Evolutionary conservation across 2,329 filamentous ascomycete genomes (phyloP).

Genomic region (Trichoderma guizhouense): DNA sequence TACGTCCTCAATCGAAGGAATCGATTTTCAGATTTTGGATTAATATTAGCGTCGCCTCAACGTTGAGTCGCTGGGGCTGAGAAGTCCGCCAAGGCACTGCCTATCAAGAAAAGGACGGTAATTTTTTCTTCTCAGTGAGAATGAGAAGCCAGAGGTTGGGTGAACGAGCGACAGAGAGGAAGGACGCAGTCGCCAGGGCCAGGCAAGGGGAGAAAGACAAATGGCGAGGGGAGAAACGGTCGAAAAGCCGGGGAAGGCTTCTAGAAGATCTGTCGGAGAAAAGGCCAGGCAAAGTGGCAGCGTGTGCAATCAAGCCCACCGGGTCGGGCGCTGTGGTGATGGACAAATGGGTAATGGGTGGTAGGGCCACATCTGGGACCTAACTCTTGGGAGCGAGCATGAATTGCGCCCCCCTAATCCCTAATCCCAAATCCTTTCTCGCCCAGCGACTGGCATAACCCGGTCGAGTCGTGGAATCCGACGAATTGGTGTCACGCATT

Average conservation of each 20-base stretch:
- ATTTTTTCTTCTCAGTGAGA: neutral
- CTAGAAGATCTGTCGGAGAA: slow-evolving; percentile 23
- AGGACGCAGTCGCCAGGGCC: slow-evolving; percentile 17
- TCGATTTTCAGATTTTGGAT: neutral
- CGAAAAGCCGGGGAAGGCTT: slow-evolving; percentile 21
- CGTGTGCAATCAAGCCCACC: slow-evolving; percentile 13
- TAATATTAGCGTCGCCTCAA: slow-evolving; percentile 13
- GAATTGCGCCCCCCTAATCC: slow-evolving; percentile 11
- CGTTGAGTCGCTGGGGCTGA: slow-evolving; percentile 3
- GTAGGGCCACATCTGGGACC: slow-evolving; percentile 14
- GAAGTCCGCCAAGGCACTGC: slow-evolving; percentile 11
- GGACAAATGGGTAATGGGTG: neutral
- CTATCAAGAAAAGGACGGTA: neutral
- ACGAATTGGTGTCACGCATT: slow-evolving; percentile 15
- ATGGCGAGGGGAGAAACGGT: slow-evolving; percentile 18
- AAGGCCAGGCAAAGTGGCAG: slow-evolving; percentile 12
- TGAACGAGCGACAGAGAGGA: slow-evolving; percentile 13
- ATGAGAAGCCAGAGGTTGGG: slow-evolving; percentile 8
- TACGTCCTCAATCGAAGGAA: neutral
- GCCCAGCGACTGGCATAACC: slow-evolving; percentile 12
- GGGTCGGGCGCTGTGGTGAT: slow-evolving; percentile 14
- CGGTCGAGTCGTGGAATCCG: slow-evolving; percentile 12
- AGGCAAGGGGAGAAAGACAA: slow-evolving; percentile 19
- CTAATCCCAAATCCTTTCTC: slow-evolving; percentile 17
- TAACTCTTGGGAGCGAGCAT: slow-evolving; percentile 1